These are phyloP conservation scores for Bromus sterilis DNA, from an alignment of 176 grass and related monocot genomes.

Conservation along the genomic window DNA sequence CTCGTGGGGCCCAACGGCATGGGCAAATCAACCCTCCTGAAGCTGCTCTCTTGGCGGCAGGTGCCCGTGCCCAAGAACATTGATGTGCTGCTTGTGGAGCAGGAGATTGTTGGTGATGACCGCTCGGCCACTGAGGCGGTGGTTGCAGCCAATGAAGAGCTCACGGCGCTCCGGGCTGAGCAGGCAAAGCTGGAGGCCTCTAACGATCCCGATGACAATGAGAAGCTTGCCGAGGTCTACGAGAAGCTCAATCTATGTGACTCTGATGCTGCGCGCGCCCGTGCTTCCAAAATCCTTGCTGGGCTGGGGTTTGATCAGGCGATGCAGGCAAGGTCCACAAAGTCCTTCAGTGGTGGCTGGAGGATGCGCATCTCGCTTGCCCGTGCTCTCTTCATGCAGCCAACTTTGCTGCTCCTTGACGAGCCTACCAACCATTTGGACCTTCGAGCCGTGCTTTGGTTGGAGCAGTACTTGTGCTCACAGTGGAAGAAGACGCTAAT, in stretches of 20 bases:
- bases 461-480: slow-evolving; percentile 85
- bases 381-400: slow-evolving; percentile 95
- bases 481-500: slow-evolving; percentile 96
- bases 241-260: slow-evolving; percentile 73
- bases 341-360: slow-evolving; percentile 93
- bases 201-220: slow-evolving; percentile 39
- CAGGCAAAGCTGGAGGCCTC: slow-evolving; percentile 61
- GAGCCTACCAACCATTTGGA: slow-evolving; percentile 96
- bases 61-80: slow-evolving; percentile 84
- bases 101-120: slow-evolving; percentile 80
- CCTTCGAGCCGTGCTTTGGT: slow-evolving; percentile 89
- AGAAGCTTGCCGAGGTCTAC: slow-evolving; percentile 64
- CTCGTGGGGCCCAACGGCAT: slow-evolving; percentile 92
- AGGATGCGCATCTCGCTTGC: slow-evolving; percentile 97
- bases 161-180: slow-evolving; percentile 69
- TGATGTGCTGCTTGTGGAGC: slow-evolving; percentile 87
- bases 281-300: slow-evolving; percentile 74
- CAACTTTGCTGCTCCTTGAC: slow-evolving; percentile 79
- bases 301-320: slow-evolving; percentile 81
- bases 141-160: slow-evolving; percentile 81
- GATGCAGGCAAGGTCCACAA: slow-evolving; percentile 78
- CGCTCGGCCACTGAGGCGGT: slow-evolving; percentile 64
- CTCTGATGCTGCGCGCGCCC: slow-evolving; percentile 60
- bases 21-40: slow-evolving; percentile 89
- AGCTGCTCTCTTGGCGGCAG: slow-evolving; percentile 80